Evolutionary conservation across 768 basidiomycete species (phyloP).

Genomic region (Termitomyces sp.): DNA sequence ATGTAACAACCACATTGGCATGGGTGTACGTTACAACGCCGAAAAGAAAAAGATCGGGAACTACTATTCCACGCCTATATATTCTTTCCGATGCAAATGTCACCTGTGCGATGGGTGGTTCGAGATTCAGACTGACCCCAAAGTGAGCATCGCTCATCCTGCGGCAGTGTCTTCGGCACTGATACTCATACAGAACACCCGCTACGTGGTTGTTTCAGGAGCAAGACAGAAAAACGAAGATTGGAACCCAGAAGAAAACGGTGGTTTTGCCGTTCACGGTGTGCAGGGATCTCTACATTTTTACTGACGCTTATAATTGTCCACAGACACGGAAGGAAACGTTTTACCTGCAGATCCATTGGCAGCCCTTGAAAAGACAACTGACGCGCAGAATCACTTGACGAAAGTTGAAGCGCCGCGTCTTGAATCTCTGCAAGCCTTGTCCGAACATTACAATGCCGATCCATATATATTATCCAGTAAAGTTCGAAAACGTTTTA

Average conservation of each 20-base stretch:
- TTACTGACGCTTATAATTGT: not conserved
- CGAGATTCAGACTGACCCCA: constrained; percentile 95
- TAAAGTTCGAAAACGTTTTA: constrained; percentile 74
- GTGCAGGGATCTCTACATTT: constrained; percentile 13
- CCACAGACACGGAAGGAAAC: constrained; percentile 62
- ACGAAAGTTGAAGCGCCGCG: constrained; percentile 76
- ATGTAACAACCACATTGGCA: constrained; percentile 96
- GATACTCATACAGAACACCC: constrained; percentile 65
- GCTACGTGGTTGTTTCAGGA: constrained; percentile 88
- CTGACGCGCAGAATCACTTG: constrained; percentile 65
- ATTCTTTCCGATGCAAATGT: constrained; percentile 95
- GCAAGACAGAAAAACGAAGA: constrained; percentile 95
- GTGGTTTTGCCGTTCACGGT: constrained; percentile 89
- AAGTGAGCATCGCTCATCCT: constrained; percentile 44
- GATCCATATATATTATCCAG: constrained; percentile 85
- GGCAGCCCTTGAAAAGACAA: constrained; percentile 84
- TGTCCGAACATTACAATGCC: constrained; percentile 71
- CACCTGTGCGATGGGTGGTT: constrained; percentile 97
- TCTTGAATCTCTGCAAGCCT: constrained; percentile 69
- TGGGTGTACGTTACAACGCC: constrained; percentile 99
- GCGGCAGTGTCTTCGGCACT: not conserved
- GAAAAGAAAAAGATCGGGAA: constrained; percentile 96
- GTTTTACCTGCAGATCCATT: constrained; percentile 74
- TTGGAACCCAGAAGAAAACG: constrained; percentile 96
- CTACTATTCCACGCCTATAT: constrained; percentile 95